These are phyloP conservation scores for Eustoma russellianum DNA, from an alignment of 257 asterid genomes.

Conservation along the genomic window DNA sequence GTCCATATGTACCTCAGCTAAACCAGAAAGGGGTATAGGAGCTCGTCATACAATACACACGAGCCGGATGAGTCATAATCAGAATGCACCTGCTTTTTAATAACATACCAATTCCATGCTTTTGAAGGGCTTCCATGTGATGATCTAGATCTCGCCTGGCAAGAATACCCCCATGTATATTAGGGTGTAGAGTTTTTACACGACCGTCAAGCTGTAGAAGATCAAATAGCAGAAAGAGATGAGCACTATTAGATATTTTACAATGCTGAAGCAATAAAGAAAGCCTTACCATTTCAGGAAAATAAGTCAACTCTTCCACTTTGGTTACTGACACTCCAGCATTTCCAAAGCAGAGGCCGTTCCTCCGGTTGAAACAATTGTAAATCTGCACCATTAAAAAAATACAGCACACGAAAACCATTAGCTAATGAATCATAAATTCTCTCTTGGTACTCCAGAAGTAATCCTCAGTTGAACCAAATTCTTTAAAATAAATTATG, in stretches of 20 bases:
- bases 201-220: constrained; percentile 87
- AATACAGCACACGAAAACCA: background rate
- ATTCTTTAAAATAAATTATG: background rate
- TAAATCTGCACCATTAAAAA: constrained; percentile 37
- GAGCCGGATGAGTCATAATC: too few species aligned
- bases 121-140: constrained; percentile 86
- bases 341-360: constrained; percentile 74
- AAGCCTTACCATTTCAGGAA: constrained; percentile 81
- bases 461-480: background rate
- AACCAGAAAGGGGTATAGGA: too few species aligned
- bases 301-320: constrained; percentile 85
- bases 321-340: constrained; percentile 78
- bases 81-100: too few species aligned
- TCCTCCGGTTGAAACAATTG: constrained; percentile 96
- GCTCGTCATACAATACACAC: too few species aligned
- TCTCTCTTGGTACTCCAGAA: too few species aligned
- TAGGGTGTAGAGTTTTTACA: constrained; percentile 93
- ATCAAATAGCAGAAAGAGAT: background rate
- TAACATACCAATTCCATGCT: constrained; percentile 67
- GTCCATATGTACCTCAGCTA: background rate
- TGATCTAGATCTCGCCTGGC: constrained; percentile 89
- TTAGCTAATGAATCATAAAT: background rate
- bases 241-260: background rate
- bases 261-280: background rate
- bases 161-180: constrained; percentile 90